Base-by-base conservation (phyloP, 345 rosid genomes). In the Punica granatum region DNA sequence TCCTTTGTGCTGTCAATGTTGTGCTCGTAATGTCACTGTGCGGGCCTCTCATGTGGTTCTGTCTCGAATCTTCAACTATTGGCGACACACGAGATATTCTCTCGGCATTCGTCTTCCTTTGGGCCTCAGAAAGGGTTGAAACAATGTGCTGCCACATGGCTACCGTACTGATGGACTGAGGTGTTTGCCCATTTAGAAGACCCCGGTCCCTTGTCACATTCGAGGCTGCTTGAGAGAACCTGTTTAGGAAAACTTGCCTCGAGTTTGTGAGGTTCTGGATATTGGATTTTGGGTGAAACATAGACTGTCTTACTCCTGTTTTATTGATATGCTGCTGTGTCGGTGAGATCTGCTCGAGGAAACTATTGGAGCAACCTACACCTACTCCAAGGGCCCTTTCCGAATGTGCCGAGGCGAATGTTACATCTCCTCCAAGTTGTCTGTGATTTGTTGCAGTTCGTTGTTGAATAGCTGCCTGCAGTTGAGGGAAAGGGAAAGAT, bases 371-470 rank as follows among this genome's bases (percentile, higher is more conserved):
- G 23, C 15, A n/a, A 15, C 42, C 42, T 3, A 16, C 15, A 39
- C 65, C 65, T 23, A 61, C 12, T 35, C 65, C 65, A 21, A 35
- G 23, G 43, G 26, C 4, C 12, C 41, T 39, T 35, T 21, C 49
- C 34, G 21, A 36, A 19, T 23, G 31, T 63, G 32, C 66, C 13
- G 30, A n/a, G 44, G 25, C 6, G 66, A 63, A 39, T 41, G n/a
- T 39, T 41, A 23, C 37, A 0, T 63, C 48, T 63, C 32, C 66
- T 42, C 28, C 19, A 7, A 63, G 51, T 42, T 28, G 74, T 65
- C 28, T 63, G 35, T 64, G 72, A 67, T 69, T 65, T 37, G n/a
- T 67, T 39, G 67, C 41, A 54, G 73, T 31, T 46, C 25, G 51
- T 59, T 32, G 73, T 4, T 37, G 23, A n/a, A 25, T 51, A 16